Evolutionary conservation across 179 eudicot genomes (phyloP).

Genomic region (Silene noctiflora): DNA sequence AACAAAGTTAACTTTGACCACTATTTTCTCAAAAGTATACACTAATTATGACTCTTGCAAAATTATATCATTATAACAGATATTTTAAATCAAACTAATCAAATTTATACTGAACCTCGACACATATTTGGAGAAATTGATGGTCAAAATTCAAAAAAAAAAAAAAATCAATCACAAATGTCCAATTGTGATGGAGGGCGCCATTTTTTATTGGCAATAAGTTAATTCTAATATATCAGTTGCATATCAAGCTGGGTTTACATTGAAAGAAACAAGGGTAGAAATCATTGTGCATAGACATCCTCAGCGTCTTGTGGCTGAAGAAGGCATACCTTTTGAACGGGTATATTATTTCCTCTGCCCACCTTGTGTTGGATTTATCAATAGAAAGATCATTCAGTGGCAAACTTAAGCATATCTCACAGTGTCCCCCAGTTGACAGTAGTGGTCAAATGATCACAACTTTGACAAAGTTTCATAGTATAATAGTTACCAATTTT

Average conservation of each 20-base stretch:
- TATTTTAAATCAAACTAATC: too few species aligned
- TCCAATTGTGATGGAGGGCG: neutral
- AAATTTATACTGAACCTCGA: too few species aligned
- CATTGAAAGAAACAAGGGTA: neutral
- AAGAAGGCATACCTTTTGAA: neutral
- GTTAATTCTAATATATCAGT: neutral
- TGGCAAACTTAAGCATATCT: neutral
- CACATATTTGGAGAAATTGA: too few species aligned
- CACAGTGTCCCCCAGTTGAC: neutral
- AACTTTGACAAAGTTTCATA: neutral
- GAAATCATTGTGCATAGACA: neutral
- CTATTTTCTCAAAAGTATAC: too few species aligned
- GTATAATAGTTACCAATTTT: too few species aligned
- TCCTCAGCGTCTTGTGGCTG: neutral
- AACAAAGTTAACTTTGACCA: too few species aligned
- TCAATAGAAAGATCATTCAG: neutral
- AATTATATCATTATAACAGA: too few species aligned
- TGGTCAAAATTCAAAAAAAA: too few species aligned
- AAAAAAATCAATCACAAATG: too few species aligned
- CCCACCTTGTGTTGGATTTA: neutral
- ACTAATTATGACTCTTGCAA: too few species aligned
- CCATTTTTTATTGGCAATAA: neutral
- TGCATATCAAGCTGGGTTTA: neutral
- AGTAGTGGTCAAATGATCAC: neutral
- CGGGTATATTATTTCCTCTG: neutral